Base-by-base conservation (phyloP, 495 filamentous ascomycete genomes). In the Hypoxylon perforatum region DNA sequence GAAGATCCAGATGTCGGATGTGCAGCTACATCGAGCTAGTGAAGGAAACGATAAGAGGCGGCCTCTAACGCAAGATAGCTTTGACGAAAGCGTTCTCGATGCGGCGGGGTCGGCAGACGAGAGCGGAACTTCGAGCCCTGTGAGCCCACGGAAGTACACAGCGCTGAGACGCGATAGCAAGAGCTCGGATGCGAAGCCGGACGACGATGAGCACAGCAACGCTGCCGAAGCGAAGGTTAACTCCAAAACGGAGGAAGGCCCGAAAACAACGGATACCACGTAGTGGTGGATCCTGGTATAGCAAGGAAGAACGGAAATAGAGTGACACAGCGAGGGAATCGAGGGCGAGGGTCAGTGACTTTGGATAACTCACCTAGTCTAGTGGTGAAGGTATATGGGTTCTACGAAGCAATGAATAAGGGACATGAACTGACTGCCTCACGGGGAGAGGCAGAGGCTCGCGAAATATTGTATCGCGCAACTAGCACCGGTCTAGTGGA, bases 81-180 rank as follows among this genome's bases (percentile, higher is more conserved):
- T 78, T 39, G 65, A 70, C 14, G 81, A 81, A 54, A 77, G 72
- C 36, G 36, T 82, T 12, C 76, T 81, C 15, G 77, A 82, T 53
- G 76, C 67, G 4, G 75, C 70, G 0, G 67, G 58, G 12, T 68
- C 73, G 1, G 58, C 35, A 2, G 60, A 69, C 6, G 75, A 76
- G 30, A 78, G 75, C 38, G 70, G 51, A 1, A 33, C 71, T 41
- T 76, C 74, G 4, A 76, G 71, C 17, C 70, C 74, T 5, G 54
- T 28, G n/a, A 75, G 67, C 44, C 66, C 65, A 12, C 53, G 48
- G 25, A 71, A 61, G 38, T 18, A 30, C 18, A 41, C 45, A 10
- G 33, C 5, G 10, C 33, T 19, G 33, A 39, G 51, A 53, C 49
- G 36, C 11, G 50, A 42, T 7, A 58, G 52, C 11, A 45, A 49